Base-by-base conservation (phyloP, 345 rosid species). In the Corymbia maculata region DNA sequence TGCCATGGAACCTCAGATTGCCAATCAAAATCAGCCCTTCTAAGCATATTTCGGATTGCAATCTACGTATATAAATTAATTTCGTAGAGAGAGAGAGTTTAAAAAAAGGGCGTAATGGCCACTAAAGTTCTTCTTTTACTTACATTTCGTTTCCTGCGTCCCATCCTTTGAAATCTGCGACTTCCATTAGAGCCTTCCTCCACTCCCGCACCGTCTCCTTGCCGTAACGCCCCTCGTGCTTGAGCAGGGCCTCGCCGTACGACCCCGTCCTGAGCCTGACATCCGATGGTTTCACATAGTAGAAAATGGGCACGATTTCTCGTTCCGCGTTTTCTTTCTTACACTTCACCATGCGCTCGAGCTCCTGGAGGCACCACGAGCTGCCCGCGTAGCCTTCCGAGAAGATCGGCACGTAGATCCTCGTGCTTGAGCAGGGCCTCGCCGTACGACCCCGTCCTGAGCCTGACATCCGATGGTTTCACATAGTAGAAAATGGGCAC, bases 41-140 rank as follows among this genome's bases (percentile, higher is more conserved):
- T 55, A 22, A 55, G 61, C 61, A 22, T 55, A 55, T 55, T 4
- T 55, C 0, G 61, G 1, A 55, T 55, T 0, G 28, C 26, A 0
- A 55, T 55, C 55, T 52, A 52, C 16, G 1, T 16, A 52, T 17
- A 2, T 16, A 0, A 0, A 52, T 6, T 0, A 16, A 3, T 6
- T 52, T 6, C 8, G 24, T 19, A 0, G 4, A 52, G 22, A 17
- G 22, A 52, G 49, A 45, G 7, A 4, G 4, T 45, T 45, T 45
- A n/a, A n/a, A 45, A 12, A 51, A 51, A 51, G 17, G 17, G 59
- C 9, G 32, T 3, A 61, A 3, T 61, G 16, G 36, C 70, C 9
- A 28, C 26, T 61, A 3, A 6, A 61, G 4, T 28, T 64, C 6
- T 64, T 64, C 36, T 1, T 64, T 13, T n/a, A n/a, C 36, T 64